Percentiles rank a stretch among this genome's conserved stretches.
Evolutionary conservation across 192 early-diverging fungal species (phyloP).

Genomic region (Entophlyctis luteolus): DNA sequence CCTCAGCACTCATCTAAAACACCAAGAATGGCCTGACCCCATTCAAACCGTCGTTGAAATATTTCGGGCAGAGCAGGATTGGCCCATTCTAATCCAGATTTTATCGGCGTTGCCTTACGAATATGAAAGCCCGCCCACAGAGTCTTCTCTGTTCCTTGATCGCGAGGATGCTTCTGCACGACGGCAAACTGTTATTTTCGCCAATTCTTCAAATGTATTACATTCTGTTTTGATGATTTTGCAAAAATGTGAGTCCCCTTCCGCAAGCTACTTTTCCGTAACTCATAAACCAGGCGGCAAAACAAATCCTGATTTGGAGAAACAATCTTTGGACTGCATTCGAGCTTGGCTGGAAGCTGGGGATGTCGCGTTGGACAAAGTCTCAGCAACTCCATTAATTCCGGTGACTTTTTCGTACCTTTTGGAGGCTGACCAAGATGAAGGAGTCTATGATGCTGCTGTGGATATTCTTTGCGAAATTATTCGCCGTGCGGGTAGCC

Average conservation of each 20-base stretch:
- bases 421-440: conserved; percentile 30
- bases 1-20: conserved; percentile 70
- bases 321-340: conserved; percentile 57
- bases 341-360: conserved; percentile 79
- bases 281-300: not conserved
- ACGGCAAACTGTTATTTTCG: not conserved
- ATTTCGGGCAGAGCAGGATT: conserved; percentile 56
- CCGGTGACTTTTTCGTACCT: conserved; percentile 62
- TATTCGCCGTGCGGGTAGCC: conserved; percentile 42
- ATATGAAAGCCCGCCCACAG: conserved; percentile 33
- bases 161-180: not conserved
- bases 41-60: conserved; percentile 67
- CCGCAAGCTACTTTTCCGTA: too few species aligned
- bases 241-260: conserved; percentile 1
- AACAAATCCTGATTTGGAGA: not conserved
- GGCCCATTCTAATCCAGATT: conserved; percentile 72
- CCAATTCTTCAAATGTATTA: conserved; percentile 54
- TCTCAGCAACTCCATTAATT: conserved; percentile 49
- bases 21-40: conserved; percentile 72
- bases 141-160: conserved; percentile 5
- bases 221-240: conserved; percentile 33
- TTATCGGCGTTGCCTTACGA: conserved; percentile 86
- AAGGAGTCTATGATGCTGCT: conserved; percentile 75
- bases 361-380: conserved; percentile 62
- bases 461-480: conserved; percentile 82